Evolutionary conservation across 768 basidiomycete species (phyloP).

Genomic region (Naganishia onofrii): DNA sequence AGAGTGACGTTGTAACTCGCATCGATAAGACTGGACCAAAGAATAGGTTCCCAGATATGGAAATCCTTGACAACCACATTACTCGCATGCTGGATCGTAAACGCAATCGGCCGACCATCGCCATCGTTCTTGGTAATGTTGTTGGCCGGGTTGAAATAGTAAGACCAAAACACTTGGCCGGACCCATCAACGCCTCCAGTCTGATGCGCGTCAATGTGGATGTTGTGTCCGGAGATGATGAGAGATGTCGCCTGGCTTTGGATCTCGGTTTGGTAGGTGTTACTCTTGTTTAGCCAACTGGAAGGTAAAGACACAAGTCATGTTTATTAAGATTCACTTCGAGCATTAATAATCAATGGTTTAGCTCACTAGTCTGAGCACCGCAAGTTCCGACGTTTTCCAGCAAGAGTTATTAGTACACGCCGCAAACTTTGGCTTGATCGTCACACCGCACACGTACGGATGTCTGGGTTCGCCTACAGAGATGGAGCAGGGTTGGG

Average conservation of each 20-base stretch:
- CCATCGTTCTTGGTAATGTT: conserved; percentile 18
- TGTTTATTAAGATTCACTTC: background rate
- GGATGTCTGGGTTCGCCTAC: background rate
- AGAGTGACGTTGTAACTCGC: background rate
- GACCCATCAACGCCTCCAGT: conserved; percentile 14
- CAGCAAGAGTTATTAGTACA: background rate
- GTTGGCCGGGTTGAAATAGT: conserved; percentile 20
- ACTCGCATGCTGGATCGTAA: conserved; percentile 16
- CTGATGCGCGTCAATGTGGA: conserved; percentile 12
- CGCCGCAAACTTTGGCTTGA: background rate
- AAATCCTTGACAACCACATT: conserved; percentile 18
- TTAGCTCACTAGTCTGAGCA: background rate
- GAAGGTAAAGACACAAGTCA: background rate
- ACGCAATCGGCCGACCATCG: conserved; percentile 7
- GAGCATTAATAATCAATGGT: background rate
- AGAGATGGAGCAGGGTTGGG: background rate
- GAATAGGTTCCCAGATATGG: conserved; percentile 11
- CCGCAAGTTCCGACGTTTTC: background rate
- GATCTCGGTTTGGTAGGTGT: conserved; percentile 19
- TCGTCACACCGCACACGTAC: background rate
- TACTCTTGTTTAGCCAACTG: conserved; percentile 13
- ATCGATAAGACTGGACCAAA: background rate
- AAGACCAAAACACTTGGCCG: conserved; percentile 9
- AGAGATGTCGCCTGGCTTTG: conserved; percentile 22
- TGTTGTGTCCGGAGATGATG: conserved; percentile 15